These are phyloP conservation scores for Petunia axillaris DNA, from an alignment of 257 asterid genomes.

Conservation along the genomic window DNA sequence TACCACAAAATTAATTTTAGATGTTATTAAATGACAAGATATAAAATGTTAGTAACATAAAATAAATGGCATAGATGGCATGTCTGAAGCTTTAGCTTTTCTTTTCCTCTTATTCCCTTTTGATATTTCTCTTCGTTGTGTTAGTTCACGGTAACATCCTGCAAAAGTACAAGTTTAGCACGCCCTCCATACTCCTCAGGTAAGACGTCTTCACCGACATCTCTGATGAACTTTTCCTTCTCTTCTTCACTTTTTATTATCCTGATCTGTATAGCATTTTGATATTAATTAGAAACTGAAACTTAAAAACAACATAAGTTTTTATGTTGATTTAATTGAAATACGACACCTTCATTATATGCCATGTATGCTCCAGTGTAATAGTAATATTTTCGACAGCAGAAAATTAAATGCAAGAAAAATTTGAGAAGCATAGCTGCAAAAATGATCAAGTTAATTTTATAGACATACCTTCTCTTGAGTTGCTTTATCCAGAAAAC, in stretches of 20 bases:
- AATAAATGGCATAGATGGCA: background rate
- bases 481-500: conserved; percentile 71
- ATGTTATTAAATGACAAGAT: background rate
- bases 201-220: conserved; percentile 63
- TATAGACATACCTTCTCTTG: conserved; percentile 53
- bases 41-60: background rate
- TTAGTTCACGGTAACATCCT: conserved; percentile 45
- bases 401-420: background rate
- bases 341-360: background rate
- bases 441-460: background rate
- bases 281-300: background rate
- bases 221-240: conserved; percentile 40
- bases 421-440: background rate
- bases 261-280: conserved; percentile 44
- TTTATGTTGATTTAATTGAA: background rate
- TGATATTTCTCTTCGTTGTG: background rate
- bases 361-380: background rate
- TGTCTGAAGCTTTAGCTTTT: background rate
- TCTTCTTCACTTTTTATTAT: conserved; percentile 67
- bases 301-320: no score
- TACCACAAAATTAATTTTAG: background rate
- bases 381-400: background rate
- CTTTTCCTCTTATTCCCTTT: background rate
- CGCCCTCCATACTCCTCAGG: conserved; percentile 80
- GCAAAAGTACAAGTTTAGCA: conserved; percentile 55